phyloP scores from a whole-genome alignment of 257 asterid genomes.

The Ligustrum vulgare region DNA sequence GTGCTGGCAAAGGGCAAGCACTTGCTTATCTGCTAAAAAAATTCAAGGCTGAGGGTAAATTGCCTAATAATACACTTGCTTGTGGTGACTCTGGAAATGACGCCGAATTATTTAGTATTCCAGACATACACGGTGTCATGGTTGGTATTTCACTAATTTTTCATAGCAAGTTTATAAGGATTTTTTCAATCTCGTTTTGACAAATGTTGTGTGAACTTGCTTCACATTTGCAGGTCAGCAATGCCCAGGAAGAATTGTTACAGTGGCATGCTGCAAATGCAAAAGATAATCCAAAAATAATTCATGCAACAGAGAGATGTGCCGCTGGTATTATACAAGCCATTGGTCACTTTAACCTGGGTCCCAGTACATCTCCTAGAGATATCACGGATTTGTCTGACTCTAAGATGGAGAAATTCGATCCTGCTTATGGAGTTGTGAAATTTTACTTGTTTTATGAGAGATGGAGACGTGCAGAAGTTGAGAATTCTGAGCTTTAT shows the following conservation, averaged over 20 bases:
- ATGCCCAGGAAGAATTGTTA: constrained; percentile 95
- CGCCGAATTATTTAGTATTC: constrained; percentile 86
- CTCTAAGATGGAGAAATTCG: constrained; percentile 63
- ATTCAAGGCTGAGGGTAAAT: constrained; percentile 61
- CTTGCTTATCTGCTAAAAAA: constrained; percentile 88
- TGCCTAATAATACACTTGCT: constrained; percentile 82
- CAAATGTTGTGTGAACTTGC: constrained; percentile 9
- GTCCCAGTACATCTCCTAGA: constrained; percentile 81
- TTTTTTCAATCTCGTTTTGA: constrained; percentile 11
- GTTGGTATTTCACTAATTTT: constrained; percentile 43
- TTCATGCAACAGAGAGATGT: constrained; percentile 93
- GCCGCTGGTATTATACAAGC: constrained; percentile 97
- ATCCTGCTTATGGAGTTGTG: constrained; percentile 89
- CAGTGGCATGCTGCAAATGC: constrained; percentile 95
- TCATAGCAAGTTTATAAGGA: constrained; percentile 18
- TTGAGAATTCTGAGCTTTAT: constrained; percentile 64
- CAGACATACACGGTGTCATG: constrained; percentile 95
- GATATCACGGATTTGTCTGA: constrained; percentile 64
- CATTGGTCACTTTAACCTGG: constrained; percentile 85
- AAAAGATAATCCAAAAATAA: constrained; percentile 72
- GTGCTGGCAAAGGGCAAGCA: constrained; percentile 99
- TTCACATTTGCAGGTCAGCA: constrained; percentile 64
- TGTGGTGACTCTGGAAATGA: constrained; percentile 99
- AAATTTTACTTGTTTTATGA: constrained; percentile 72
- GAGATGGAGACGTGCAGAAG: constrained; percentile 93